Conservation (phyloP, 176 grass and related monocot species). For the Carex kokanica region DNA sequence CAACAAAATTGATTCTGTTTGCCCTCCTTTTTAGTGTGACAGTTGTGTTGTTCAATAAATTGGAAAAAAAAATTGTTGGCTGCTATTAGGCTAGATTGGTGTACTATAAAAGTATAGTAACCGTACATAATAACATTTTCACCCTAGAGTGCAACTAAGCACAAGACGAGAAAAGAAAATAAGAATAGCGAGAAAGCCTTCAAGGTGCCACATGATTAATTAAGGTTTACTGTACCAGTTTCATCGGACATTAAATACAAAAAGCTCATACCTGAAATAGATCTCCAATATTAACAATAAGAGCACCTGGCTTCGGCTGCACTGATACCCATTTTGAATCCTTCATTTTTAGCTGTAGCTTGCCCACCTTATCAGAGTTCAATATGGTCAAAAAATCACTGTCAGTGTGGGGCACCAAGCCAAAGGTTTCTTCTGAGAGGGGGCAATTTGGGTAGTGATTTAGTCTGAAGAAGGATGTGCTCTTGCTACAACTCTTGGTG, state of each 20-base stretch:
- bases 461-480: slow-evolving; percentile 75
- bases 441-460: slow-evolving; percentile 88
- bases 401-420: slow-evolving; percentile 87
- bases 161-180: background rate
- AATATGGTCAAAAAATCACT: slow-evolving; percentile 93
- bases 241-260: background rate
- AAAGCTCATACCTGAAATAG: slow-evolving; percentile 64
- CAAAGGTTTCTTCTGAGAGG: slow-evolving; percentile 45
- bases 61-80: too few relatives aligned
- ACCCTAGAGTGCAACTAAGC: background rate
- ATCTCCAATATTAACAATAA: slow-evolving; percentile 91
- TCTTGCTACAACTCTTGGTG: slow-evolving; percentile 58
- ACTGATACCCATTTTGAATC: slow-evolving; percentile 61
- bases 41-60: too few relatives aligned
- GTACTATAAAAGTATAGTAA: too few relatives aligned
- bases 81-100: background rate
- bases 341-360: slow-evolving; percentile 66
- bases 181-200: background rate
- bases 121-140: too few relatives aligned
- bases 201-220: background rate
- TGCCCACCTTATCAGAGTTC: slow-evolving; percentile 57
- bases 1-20: background rate
- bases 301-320: slow-evolving; percentile 60
- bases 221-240: background rate
- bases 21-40: background rate